These are phyloP conservation scores for Lactarius hengduanensis DNA, from an alignment of 768 basidiomycete species.

Conservation along the genomic window DNA sequence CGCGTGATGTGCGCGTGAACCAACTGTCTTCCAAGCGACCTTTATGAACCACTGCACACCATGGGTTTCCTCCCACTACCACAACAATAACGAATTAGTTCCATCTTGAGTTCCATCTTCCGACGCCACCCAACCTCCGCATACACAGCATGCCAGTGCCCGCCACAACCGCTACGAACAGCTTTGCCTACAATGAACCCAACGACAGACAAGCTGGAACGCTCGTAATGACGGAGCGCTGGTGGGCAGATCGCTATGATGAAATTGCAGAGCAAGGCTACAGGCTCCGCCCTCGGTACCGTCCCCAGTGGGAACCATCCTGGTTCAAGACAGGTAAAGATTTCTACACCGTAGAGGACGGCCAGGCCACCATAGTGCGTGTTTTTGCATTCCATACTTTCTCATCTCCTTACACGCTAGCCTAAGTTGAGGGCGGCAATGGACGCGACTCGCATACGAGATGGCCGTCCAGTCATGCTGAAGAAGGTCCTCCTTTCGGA, in stretches of 20 bases:
- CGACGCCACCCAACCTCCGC: neutral
- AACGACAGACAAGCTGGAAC: constrained; percentile 5
- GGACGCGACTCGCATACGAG: constrained; percentile 16
- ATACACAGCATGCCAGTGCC: neutral
- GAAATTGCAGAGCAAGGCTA: constrained; percentile 10
- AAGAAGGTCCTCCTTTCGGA: constrained; percentile 17
- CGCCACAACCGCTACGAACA: neutral
- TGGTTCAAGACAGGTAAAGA: constrained; percentile 14
- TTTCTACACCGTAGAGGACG: constrained; percentile 20
- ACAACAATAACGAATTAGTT: neutral
- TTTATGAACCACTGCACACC: constrained; percentile 1
- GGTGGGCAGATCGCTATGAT: constrained; percentile 18
- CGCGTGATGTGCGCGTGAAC: neutral
- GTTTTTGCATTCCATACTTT: neutral
- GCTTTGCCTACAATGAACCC: neutral
- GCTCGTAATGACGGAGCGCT: constrained; percentile 17
- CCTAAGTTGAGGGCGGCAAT: constrained; percentile 19
- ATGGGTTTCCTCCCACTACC: neutral
- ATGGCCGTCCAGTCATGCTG: constrained; percentile 19
- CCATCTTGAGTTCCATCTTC: neutral
- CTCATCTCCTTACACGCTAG: neutral
- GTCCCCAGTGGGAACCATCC: constrained; percentile 18
- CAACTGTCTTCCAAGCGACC: neutral
- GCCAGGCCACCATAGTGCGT: constrained; percentile 20
- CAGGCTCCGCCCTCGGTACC: constrained; percentile 23